Evolutionary conservation across 164 flowering plant species (phyloP).

Genomic region (Stephania yunnanensis): DNA sequence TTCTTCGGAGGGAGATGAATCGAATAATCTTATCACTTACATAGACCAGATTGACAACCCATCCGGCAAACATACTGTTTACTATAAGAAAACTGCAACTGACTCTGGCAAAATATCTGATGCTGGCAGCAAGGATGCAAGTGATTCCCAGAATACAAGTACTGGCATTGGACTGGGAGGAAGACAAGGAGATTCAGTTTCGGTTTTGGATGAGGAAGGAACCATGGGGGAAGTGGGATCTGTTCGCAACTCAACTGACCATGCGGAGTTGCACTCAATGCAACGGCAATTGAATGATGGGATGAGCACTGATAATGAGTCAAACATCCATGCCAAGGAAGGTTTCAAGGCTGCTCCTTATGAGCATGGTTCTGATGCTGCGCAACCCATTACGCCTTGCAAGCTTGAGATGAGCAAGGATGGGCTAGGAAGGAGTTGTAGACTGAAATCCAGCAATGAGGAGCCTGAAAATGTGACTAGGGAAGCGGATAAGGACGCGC

Average conservation of each 20-base stretch:
- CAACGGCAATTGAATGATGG: conserved; percentile 32
- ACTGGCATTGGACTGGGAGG: conserved; percentile 22
- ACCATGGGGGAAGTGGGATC: conserved; percentile 15
- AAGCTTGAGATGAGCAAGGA: conserved; percentile 51
- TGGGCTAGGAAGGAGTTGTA: conserved; percentile 29
- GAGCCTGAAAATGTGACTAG: conserved; percentile 31
- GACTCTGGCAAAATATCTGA: conserved; percentile 21
- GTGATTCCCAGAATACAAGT: conserved; percentile 12
- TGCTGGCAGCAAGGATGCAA: conserved; percentile 13
- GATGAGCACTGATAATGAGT: conserved; percentile 37
- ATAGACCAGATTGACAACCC: conserved; percentile 20
- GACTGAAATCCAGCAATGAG: conserved; percentile 29
- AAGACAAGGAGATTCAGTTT: conserved; percentile 26
- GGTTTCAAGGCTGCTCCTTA: conserved; percentile 40
- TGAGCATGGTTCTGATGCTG: conserved; percentile 36
- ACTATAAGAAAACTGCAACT: conserved; percentile 17
- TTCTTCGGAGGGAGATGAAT: conserved; percentile 92
- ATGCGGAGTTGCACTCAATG: neutral
- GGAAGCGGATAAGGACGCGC: conserved; percentile 24
- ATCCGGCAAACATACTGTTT: conserved; percentile 15
- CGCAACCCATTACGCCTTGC: conserved; percentile 69
- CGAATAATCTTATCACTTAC: conserved; percentile 34
- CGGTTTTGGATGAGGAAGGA: conserved; percentile 35
- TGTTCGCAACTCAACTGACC: conserved; percentile 12
- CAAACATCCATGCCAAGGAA: conserved; percentile 27